phyloP scores from a whole-genome alignment of 805 yeast species.

The Cyberlindnera euphorbiae region DNA sequence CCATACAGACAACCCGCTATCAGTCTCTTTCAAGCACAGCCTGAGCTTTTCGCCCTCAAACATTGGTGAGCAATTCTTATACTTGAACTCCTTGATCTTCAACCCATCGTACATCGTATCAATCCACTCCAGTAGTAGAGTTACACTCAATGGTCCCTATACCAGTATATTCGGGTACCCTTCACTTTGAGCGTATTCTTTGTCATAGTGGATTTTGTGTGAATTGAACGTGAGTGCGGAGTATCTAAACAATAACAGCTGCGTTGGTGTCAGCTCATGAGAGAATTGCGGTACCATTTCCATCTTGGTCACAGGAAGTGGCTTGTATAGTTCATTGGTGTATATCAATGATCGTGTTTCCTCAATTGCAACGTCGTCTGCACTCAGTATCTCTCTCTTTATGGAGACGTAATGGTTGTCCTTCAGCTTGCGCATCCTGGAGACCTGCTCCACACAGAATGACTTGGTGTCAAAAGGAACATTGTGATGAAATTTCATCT shows the following conservation, averaged over 20 bases:
- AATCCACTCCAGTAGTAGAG: slow-evolving; percentile 53
- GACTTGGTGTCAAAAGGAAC: slow-evolving; percentile 35
- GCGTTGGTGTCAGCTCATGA: slow-evolving; percentile 33
- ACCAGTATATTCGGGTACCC: slow-evolving; percentile 57
- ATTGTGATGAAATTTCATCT: slow-evolving; percentile 38
- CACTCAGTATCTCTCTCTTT: slow-evolving; percentile 40
- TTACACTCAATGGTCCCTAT: slow-evolving; percentile 79
- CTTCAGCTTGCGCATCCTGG: slow-evolving; percentile 32
- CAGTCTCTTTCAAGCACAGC: slow-evolving; percentile 15
- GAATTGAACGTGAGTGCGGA: slow-evolving; percentile 78
- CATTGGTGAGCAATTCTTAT: slow-evolving; percentile 40
- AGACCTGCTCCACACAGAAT: slow-evolving; percentile 50
- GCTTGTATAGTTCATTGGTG: slow-evolving; percentile 35
- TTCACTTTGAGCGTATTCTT: slow-evolving; percentile 51
- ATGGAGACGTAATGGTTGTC: slow-evolving; percentile 49
- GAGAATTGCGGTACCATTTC: slow-evolving; percentile 21
- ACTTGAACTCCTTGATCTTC: slow-evolving; percentile 30
- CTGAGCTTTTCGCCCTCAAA: slow-evolving; percentile 32
- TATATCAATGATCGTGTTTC: slow-evolving; percentile 65
- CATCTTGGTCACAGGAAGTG: neutral
- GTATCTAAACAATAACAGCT: slow-evolving; percentile 50
- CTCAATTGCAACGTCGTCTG: slow-evolving; percentile 26
- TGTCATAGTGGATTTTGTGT: slow-evolving; percentile 78
- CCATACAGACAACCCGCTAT: slow-evolving; percentile 16
- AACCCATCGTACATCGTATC: slow-evolving; percentile 16